Percentiles rank a stretch among this genome's conserved stretches.
Conservation (phyloP, 331 rosid species). For the Acacia pycnantha region DNA sequence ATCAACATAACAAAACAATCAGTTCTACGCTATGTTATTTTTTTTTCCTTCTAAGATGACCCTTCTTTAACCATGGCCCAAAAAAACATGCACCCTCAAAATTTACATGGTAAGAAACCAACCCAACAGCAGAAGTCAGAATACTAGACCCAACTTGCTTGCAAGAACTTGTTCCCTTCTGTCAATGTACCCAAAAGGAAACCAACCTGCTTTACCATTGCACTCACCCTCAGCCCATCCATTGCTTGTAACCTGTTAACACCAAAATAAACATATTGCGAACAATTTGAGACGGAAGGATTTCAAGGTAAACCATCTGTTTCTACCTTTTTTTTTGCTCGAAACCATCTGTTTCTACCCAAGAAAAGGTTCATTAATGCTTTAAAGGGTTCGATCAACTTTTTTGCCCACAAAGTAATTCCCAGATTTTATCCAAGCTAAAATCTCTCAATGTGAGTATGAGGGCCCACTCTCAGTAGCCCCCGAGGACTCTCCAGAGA, state of each 20-base stretch:
- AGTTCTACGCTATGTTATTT: not conserved
- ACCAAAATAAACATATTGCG: constrained; percentile 11
- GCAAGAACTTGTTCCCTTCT: constrained; percentile 87
- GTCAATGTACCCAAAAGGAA: constrained; percentile 70
- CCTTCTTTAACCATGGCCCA: not conserved
- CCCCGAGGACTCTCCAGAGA: not conserved
- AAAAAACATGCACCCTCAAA: constrained; percentile 39
- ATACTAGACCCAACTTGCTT: constrained; percentile 81
- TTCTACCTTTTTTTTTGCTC: too few species aligned
- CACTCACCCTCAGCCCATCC: constrained; percentile 94
- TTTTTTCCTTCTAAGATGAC: not conserved
- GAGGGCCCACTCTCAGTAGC: not conserved
- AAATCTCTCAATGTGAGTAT: not conserved
- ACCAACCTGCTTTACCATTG: constrained; percentile 86
- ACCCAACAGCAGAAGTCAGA: constrained; percentile 31
- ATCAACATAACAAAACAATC: constrained; percentile 43
- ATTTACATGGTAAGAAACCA: constrained; percentile 34
- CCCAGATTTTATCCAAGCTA: not conserved
- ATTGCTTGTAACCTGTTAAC: constrained; percentile 55
- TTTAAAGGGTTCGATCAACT: not conserved
- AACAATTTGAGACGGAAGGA: constrained; percentile 8
- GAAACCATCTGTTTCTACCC: too few species aligned
- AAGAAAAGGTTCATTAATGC: not conserved
- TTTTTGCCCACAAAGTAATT: not conserved
- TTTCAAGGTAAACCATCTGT: not conserved